These are phyloP conservation scores for Pochonia chlamydosporia DNA, from an alignment of 2,329 filamentous ascomycete genomes.

Conservation along the genomic window DNA sequence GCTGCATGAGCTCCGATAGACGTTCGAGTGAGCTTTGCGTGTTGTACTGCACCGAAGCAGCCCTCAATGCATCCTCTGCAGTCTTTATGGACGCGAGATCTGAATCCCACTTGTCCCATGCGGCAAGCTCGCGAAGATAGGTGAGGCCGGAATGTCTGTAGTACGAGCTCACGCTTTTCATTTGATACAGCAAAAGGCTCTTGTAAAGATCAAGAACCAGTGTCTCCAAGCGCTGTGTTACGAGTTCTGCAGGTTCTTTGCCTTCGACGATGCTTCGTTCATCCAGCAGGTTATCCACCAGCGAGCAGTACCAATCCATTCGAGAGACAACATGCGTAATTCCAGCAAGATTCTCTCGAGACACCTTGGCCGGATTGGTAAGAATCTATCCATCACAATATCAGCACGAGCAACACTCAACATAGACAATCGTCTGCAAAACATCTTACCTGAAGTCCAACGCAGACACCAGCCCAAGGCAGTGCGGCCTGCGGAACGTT, in stretches of 20 bases:
- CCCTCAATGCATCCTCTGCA: constrained; percentile 8
- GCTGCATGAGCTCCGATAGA: constrained; percentile 9
- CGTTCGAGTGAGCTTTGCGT: constrained; percentile 9
- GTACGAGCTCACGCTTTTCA: constrained; percentile 11
- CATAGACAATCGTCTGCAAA: too few species aligned
- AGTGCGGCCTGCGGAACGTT: constrained; percentile 10
- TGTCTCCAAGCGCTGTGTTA: constrained; percentile 7
- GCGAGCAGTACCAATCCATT: constrained; percentile 10
- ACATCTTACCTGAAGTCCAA: constrained; percentile 9
- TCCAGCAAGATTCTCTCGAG: constrained; percentile 7
- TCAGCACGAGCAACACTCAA: too few species aligned
- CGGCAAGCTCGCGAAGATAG: constrained; percentile 9
- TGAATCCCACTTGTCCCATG: constrained; percentile 8
- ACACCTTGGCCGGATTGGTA: constrained; percentile 10
- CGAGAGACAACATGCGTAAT: constrained; percentile 11
- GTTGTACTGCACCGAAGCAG: constrained; percentile 11
- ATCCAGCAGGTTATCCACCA: constrained; percentile 10
- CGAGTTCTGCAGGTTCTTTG: constrained; percentile 5
- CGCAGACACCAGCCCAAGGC: constrained; percentile 12
- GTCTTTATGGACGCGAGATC: constrained; percentile 7
- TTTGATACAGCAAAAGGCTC: constrained; percentile 10
- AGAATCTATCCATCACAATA: constrained; percentile 6
- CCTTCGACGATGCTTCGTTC: constrained; percentile 10
- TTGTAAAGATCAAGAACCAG: constrained; percentile 10
- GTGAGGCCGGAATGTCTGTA: constrained; percentile 9